A percentile compares a stretch with the other conserved stretches of the same genome.
Conservation (phyloP, 805 yeast genomes). For the Monosporozyma servazzii region DNA sequence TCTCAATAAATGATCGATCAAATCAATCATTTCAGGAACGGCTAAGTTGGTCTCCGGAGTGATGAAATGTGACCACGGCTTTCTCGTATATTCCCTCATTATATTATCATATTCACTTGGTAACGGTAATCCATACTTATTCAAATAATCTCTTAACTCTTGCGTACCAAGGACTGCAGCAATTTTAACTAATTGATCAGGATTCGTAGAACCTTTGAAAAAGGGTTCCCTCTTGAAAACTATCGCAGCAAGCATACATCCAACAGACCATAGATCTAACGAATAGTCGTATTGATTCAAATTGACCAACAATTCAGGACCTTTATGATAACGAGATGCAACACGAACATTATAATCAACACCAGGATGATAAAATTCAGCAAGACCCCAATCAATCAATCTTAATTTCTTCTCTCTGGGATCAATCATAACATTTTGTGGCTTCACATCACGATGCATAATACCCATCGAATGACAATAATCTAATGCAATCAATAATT, state of each 20-base stretch:
- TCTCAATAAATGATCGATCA: conserved; percentile 67
- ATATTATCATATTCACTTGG: conserved; percentile 66
- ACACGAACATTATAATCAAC: conserved; percentile 88
- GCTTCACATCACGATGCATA: conserved; percentile 93
- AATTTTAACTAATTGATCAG: conserved; percentile 85
- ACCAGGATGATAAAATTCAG: conserved; percentile 86
- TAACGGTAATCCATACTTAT: conserved; percentile 61
- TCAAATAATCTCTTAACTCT: conserved; percentile 56
- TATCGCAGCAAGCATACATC: conserved; percentile 86
- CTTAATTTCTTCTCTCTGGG: conserved; percentile 60
- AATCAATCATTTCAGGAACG: conserved; percentile 58
- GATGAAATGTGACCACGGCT: conserved; percentile 76
- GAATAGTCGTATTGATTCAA: conserved; percentile 86
- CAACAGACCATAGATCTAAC: conserved; percentile 87
- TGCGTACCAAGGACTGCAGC: conserved; percentile 83
- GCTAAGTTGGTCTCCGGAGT: conserved; percentile 52
- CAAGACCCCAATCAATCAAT: conserved; percentile 91
- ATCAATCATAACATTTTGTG: conserved; percentile 93
- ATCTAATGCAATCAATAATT: conserved; percentile 74
- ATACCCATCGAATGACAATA: conserved; percentile 91
- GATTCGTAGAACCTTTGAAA: conserved; percentile 83
- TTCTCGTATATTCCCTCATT: conserved; percentile 61
- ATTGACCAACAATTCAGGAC: conserved; percentile 84
- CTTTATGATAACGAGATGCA: conserved; percentile 87
- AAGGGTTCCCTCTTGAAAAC: conserved; percentile 86